A percentile compares a stretch with the other conserved stretches of the same genome.
Conservation (phyloP, 768 basidiomycete species). For the Lentinula guzmanii region DNA sequence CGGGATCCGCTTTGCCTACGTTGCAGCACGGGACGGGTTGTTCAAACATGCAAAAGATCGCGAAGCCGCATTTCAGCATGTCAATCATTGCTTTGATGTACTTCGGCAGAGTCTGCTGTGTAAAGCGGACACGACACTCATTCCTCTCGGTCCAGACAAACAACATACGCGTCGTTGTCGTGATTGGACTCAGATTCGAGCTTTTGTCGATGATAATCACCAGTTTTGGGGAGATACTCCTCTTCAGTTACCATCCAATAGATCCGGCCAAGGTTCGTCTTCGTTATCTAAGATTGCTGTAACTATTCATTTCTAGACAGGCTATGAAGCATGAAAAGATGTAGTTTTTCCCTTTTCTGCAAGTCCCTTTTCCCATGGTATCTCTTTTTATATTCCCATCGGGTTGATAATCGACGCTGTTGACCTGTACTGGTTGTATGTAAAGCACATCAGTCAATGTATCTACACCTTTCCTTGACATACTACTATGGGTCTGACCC, state of each 20-base stretch:
- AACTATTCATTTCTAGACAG: not conserved
- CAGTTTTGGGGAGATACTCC: slow-evolving; percentile 7
- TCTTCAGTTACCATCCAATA: not conserved
- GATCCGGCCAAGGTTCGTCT: not conserved
- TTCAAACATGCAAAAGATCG: slow-evolving; percentile 8
- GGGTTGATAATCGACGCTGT: not conserved
- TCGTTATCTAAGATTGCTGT: not conserved
- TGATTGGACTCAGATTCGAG: slow-evolving; percentile 5
- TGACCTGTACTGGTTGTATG: not conserved
- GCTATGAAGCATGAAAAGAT: not conserved
- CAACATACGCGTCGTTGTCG: slow-evolving; percentile 5
- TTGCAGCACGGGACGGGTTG: slow-evolving; percentile 10
- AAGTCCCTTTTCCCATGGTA: too few species aligned
- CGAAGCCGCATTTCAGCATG: slow-evolving; percentile 8
- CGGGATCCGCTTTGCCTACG: slow-evolving; percentile 12
- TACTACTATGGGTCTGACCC: not conserved
- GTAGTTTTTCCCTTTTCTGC: not conserved
- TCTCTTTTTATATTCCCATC: not conserved
- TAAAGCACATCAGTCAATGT: not conserved
- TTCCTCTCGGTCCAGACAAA: not conserved
- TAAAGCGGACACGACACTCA: slow-evolving; percentile 7
- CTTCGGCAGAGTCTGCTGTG: slow-evolving; percentile 12
- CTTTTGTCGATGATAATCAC: slow-evolving; percentile 9
- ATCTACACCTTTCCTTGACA: not conserved
- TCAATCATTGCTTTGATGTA: slow-evolving; percentile 14